Evolutionary conservation across 805 yeast species (phyloP).

Genomic region (Metschnikowia borealis): DNA sequence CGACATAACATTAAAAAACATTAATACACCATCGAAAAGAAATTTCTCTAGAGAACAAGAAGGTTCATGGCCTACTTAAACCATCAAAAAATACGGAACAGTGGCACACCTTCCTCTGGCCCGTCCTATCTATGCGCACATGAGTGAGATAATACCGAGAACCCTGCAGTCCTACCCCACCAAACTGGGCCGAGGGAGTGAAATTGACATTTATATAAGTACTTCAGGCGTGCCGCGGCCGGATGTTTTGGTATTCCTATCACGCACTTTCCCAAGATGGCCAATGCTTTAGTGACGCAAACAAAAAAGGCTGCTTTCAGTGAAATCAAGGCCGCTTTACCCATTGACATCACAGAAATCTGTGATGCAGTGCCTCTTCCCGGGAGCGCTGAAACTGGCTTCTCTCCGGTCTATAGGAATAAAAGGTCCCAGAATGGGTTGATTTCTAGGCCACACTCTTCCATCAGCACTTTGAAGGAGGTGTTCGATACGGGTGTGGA

Average conservation of each 20-base stretch:
- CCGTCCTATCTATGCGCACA: neutral
- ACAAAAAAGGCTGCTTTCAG: slow-evolving; percentile 1
- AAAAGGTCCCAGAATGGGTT: slow-evolving; percentile 8
- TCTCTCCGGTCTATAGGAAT: slow-evolving; percentile 15
- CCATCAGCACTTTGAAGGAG: slow-evolving; percentile 11
- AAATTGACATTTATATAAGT: neutral
- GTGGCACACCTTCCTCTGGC: neutral
- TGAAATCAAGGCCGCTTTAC: slow-evolving; percentile 7
- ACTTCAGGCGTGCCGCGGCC: neutral
- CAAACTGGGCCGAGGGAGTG: neutral
- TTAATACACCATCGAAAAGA: no score
- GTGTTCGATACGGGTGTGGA: slow-evolving; percentile 9
- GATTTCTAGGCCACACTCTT: slow-evolving; percentile 13
- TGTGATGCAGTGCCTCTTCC: slow-evolving; percentile 11
- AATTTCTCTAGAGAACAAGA: neutral
- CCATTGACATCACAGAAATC: slow-evolving; percentile 7
- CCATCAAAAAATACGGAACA: neutral
- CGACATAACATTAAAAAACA: no score
- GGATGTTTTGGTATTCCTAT: neutral
- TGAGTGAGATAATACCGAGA: neutral
- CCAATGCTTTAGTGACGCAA: slow-evolving; percentile 7
- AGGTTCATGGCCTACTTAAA: no score
- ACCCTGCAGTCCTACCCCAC: slow-evolving; percentile 3
- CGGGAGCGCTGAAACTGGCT: slow-evolving; percentile 14
- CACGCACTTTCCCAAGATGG: slow-evolving; percentile 1